Conservation (phyloP, 768 basidiomycete species). For the Harrya chromipes region DNA sequence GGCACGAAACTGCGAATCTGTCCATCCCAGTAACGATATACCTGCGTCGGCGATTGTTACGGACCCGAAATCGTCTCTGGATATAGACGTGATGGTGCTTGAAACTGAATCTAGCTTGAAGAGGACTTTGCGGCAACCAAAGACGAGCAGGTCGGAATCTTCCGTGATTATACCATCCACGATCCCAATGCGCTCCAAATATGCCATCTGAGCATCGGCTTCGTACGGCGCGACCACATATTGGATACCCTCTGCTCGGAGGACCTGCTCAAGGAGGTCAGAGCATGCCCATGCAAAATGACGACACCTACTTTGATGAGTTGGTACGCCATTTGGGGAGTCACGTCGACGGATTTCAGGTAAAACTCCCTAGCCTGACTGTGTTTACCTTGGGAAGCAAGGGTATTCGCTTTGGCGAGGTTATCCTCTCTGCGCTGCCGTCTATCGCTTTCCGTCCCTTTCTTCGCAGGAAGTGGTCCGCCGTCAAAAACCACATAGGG, state of each 20-base stretch:
- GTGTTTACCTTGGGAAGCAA: conserved; percentile 75
- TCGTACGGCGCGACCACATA: conserved; percentile 98
- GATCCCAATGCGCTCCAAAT: conserved; percentile 76
- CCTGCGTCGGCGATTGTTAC: conserved; percentile 48
- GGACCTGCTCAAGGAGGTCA: conserved; percentile 52
- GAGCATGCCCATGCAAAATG: not conserved
- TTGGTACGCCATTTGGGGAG: conserved; percentile 96
- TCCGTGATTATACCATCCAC: conserved; percentile 95
- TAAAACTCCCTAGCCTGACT: conserved; percentile 84
- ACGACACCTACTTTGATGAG: conserved; percentile 75
- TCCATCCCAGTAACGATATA: conserved; percentile 85
- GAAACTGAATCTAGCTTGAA: conserved; percentile 83
- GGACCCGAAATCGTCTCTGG: conserved; percentile 63
- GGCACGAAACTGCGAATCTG: conserved; percentile 82
- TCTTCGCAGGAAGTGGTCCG: conserved; percentile 92
- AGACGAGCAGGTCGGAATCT: conserved; percentile 96
- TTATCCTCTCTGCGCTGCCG: conserved; percentile 74
- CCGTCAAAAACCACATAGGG: conserved; percentile 97
- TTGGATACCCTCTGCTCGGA: conserved; percentile 72
- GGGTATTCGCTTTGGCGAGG: conserved; percentile 65
- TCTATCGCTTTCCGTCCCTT: conserved; percentile 80
- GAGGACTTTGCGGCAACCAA: conserved; percentile 91
- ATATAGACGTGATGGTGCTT: conserved; percentile 63
- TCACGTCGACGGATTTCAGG: conserved; percentile 90
- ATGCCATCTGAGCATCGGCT: conserved; percentile 95